Conservation (phyloP, 257 asterid species). For the Petrea volubilis region DNA sequence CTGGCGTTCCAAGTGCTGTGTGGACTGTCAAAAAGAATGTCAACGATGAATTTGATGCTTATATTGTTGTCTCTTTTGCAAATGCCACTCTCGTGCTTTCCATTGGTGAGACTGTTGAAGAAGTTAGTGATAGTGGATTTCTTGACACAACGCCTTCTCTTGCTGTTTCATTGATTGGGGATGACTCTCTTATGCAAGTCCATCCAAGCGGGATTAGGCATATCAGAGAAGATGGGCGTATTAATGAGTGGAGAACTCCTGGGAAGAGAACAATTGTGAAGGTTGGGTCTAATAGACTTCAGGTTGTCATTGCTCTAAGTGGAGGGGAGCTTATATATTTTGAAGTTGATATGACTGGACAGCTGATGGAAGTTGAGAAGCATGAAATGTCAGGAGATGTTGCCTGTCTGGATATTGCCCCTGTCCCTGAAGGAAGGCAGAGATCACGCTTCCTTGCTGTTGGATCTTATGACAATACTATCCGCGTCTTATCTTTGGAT, state of each 20-base stretch:
- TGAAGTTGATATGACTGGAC: slow-evolving; percentile 98
- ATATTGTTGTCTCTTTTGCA: slow-evolving; percentile 94
- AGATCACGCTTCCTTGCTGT: slow-evolving; percentile 98
- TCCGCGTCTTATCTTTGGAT: slow-evolving; percentile 89
- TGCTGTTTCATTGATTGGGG: slow-evolving; percentile 95
- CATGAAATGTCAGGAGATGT: slow-evolving; percentile 99
- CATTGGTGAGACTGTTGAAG: slow-evolving; percentile 98
- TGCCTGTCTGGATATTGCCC: slow-evolving; percentile 99
- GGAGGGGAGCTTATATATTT: slow-evolving; percentile 98
- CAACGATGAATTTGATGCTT: slow-evolving; percentile 95
- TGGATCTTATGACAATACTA: slow-evolving; percentile 96
- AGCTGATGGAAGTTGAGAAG: slow-evolving; percentile 98
- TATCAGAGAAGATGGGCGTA: slow-evolving; percentile 97
- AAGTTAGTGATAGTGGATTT: slow-evolving; percentile 98
- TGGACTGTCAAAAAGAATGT: slow-evolving; percentile 98
- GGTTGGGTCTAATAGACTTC: slow-evolving; percentile 96
- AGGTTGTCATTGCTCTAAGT: slow-evolving; percentile 96
- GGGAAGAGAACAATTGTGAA: slow-evolving; percentile 98
- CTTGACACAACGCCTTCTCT: slow-evolving; percentile 97
- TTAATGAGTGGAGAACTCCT: slow-evolving; percentile 99
- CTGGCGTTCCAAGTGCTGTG: slow-evolving; percentile 98
- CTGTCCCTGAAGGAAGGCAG: slow-evolving; percentile 99
- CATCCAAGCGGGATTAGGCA: slow-evolving; percentile 99
- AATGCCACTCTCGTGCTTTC: slow-evolving; percentile 99
- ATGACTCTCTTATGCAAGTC: slow-evolving; percentile 98